phyloP scores from a whole-genome alignment of 2,329 filamentous ascomycete species.

The Colletotrichum chrysophilum region DNA sequence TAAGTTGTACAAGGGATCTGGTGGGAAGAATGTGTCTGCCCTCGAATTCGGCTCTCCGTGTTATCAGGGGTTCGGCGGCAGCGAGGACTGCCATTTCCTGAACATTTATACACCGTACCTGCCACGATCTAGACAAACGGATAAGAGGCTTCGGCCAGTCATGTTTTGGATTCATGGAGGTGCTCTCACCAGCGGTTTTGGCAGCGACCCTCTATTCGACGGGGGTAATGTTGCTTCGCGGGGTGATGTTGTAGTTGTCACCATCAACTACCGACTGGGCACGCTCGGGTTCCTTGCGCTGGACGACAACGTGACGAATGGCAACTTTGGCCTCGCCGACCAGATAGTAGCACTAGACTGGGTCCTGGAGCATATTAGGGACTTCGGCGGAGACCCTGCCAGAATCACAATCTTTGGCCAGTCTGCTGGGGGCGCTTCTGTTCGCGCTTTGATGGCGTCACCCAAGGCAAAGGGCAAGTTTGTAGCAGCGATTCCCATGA shows the following conservation, averaged over 20 bases:
- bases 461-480: conserved; percentile 53
- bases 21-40: conserved; percentile 29
- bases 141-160: conserved; percentile 46
- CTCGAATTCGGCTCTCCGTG: conserved; percentile 37
- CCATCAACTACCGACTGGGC: conserved; percentile 64
- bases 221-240: conserved; percentile 49
- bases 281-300: conserved; percentile 65
- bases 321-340: conserved; percentile 55
- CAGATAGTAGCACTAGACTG: conserved; percentile 55
- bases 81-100: conserved; percentile 49
- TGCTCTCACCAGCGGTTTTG: conserved; percentile 42
- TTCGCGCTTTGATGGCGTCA: conserved; percentile 54
- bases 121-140: conserved; percentile 29
- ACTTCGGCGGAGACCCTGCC: conserved; percentile 62
- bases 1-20: conserved; percentile 33
- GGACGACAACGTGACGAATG: conserved; percentile 47
- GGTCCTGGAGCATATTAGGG: conserved; percentile 54
- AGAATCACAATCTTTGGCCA: conserved; percentile 62
- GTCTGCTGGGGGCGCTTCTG: conserved; percentile 57
- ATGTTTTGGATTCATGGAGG: conserved; percentile 54
- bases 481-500: conserved; percentile 48
- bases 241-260: conserved; percentile 57
- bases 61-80: conserved; percentile 36
- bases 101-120: conserved; percentile 50
- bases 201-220: conserved; percentile 48